Evolutionary conservation across 2,329 filamentous ascomycete genomes (phyloP).

Genomic region (Thielaviopsis ethacetica): DNA sequence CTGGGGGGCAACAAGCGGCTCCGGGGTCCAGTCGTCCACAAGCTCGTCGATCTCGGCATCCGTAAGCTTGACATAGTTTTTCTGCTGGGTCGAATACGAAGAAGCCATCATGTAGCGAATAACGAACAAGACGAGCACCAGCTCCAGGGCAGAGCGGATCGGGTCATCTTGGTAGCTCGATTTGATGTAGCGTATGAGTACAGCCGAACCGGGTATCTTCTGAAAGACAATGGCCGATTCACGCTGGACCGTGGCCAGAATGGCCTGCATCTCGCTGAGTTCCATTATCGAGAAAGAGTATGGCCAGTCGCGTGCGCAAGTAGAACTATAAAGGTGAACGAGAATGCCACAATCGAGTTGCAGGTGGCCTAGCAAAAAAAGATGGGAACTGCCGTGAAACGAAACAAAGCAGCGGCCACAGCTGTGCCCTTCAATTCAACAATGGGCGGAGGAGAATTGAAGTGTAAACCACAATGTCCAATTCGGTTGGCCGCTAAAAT

Average conservation of each 20-base stretch:
- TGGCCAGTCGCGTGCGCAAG: neutral
- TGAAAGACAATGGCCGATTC: slow-evolving; percentile 55
- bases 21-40: slow-evolving; percentile 90
- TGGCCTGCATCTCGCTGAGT: slow-evolving; percentile 40
- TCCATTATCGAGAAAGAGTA: slow-evolving; percentile 37
- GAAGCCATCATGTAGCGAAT: slow-evolving; percentile 84
- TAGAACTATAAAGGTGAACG: neutral
- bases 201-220: slow-evolving; percentile 82
- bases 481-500: neutral
- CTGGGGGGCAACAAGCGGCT: slow-evolving; percentile 65
- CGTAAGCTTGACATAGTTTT: slow-evolving; percentile 73
- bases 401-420: neutral
- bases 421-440: neutral
- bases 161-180: slow-evolving; percentile 97
- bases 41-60: slow-evolving; percentile 97
- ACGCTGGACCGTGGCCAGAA: slow-evolving; percentile 34
- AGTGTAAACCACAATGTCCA: neutral
- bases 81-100: slow-evolving; percentile 80
- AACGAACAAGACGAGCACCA: slow-evolving; percentile 88
- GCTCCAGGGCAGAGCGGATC: slow-evolving; percentile 78
- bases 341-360: neutral
- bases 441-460: neutral
- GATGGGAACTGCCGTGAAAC: neutral
- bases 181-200: slow-evolving; percentile 86
- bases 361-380: neutral